A percentile compares a stretch with the other conserved stretches of the same genome.
phyloP scores from a whole-genome alignment of 441 rosid species.

The Flueggea neowawraea region DNA sequence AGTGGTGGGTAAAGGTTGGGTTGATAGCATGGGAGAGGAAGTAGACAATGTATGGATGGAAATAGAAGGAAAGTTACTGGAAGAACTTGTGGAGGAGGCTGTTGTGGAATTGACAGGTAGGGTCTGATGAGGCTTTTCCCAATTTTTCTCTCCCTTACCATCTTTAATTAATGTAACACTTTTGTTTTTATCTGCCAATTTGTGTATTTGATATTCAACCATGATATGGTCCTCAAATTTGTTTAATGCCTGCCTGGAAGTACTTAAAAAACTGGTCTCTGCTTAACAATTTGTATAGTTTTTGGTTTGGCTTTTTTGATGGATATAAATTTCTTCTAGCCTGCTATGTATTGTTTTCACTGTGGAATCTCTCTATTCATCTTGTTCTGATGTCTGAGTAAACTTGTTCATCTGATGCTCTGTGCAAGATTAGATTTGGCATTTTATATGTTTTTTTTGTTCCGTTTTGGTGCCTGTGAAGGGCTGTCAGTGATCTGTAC shows the following conservation, averaged over 20 bases:
- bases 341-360: not conserved
- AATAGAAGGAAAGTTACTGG: conserved; percentile 59
- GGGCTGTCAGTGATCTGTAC: no score
- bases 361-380: not conserved
- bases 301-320: not conserved
- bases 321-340: conserved; percentile 7
- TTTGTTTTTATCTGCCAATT: conserved; percentile 20
- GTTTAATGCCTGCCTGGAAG: conserved; percentile 18
- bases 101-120: conserved; percentile 45
- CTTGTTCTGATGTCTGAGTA: no score
- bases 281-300: conserved; percentile 7
- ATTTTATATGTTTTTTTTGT: not conserved
- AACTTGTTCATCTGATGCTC: no score
- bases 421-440: not conserved
- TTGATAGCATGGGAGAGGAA: conserved; percentile 39
- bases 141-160: not conserved
- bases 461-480: not conserved
- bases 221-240: conserved; percentile 15
- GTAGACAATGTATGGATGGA: conserved; percentile 47
- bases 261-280: conserved; percentile 5
- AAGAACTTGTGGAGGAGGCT: conserved; percentile 75
- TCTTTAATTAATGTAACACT: not conserved
- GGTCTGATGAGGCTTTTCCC: conserved; percentile 20
- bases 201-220: conserved; percentile 29
- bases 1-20: conserved; percentile 70